phyloP scores from a whole-genome alignment of 306 rosid genomes.

The Pterocarpus macrocarpus region DNA sequence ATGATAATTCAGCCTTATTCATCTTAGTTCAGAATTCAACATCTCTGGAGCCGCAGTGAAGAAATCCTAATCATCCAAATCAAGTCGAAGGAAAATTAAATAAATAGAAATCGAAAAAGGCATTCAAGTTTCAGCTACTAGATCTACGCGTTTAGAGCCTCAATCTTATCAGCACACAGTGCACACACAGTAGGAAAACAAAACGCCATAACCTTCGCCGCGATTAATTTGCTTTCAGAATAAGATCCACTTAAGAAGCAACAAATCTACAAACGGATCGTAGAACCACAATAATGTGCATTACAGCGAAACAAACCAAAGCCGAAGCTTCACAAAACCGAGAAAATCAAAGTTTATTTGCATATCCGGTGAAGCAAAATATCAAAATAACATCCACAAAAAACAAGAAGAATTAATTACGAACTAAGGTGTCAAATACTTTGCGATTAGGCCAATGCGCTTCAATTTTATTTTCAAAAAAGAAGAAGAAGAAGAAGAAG shows the following conservation, averaged over 20 bases:
- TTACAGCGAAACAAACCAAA: constrained; percentile 21
- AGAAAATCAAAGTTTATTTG: not conserved
- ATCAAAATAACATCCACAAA: not conserved
- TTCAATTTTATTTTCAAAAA: not conserved
- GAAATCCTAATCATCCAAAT: constrained; percentile 32
- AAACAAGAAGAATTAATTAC: not conserved
- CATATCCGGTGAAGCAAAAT: constrained; percentile 16
- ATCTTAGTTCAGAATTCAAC: constrained; percentile 65
- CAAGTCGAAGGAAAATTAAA: not conserved
- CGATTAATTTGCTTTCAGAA: not conserved
- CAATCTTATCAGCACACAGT: not conserved
- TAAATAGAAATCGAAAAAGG: constrained; percentile 10
- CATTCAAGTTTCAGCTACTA: not conserved
- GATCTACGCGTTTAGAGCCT: constrained; percentile 30
- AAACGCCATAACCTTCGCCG: not conserved
- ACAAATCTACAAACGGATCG: constrained; percentile 38
- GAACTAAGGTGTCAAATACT: constrained; percentile 15
- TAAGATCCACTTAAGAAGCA: constrained; percentile 37
- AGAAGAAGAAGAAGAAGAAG: constrained; percentile 6
- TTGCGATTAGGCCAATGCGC: constrained; percentile 29
- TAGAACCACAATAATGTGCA: constrained; percentile 25
- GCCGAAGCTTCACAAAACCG: not conserved
- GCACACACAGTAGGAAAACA: not conserved
- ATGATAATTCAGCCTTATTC: constrained; percentile 71
- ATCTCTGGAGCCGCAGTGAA: constrained; percentile 43